Conservation (phyloP, 345 rosid species). For the Salix brachista region DNA sequence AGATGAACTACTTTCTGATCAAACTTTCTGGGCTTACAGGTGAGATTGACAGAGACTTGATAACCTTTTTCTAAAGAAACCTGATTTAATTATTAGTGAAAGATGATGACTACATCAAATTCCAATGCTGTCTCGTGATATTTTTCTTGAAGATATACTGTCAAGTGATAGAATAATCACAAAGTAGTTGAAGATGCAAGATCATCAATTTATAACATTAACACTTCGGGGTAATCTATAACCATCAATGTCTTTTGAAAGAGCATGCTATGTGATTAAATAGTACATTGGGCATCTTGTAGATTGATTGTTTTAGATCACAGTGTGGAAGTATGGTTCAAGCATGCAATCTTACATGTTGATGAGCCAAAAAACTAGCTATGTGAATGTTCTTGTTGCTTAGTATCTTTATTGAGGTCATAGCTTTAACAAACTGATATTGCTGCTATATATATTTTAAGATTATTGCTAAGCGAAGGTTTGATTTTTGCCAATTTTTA, state of each 20-base stretch:
- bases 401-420: neutral
- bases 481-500: neutral
- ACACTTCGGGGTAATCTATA: neutral
- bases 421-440: neutral
- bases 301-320: neutral
- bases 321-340: neutral
- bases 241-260: neutral
- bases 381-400: neutral
- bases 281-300: neutral
- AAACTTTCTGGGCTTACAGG: conserved; percentile 55
- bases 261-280: neutral
- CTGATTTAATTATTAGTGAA: neutral
- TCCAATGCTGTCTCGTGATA: neutral
- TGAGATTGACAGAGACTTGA: conserved; percentile 5
- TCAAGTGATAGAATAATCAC: neutral
- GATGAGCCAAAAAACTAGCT: neutral
- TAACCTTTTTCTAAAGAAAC: neutral
- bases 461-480: neutral
- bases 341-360: neutral
- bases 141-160: neutral
- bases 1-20: conserved; percentile 77
- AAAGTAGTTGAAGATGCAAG: neutral
- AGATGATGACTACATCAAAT: neutral
- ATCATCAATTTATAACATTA: neutral
- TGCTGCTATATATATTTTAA: neutral